A percentile compares a stretch with the other conserved stretches of the same genome.
These are phyloP conservation scores for Peronosclerospora sorghi DNA, from an alignment of 352 stramenopile genomes.

Conservation along the genomic window DNA sequence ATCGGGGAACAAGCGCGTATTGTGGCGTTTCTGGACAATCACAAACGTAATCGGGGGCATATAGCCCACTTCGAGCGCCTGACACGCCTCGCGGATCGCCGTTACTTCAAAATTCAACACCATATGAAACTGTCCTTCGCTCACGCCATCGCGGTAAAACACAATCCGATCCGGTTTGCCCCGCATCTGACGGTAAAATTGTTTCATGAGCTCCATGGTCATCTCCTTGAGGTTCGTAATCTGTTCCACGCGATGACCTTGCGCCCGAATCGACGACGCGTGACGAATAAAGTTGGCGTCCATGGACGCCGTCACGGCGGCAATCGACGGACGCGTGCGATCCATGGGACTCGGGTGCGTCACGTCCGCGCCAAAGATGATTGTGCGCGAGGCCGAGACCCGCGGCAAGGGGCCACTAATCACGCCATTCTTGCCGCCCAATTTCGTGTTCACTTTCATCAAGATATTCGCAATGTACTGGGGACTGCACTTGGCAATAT, in stretches of 20 bases:
- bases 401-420: constrained; percentile 33
- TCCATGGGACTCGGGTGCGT: constrained; percentile 51
- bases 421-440: constrained; percentile 55
- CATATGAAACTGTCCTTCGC: constrained; percentile 71
- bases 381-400: constrained; percentile 38
- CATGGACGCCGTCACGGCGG: constrained; percentile 67
- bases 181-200: constrained; percentile 60
- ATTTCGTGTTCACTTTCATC: constrained; percentile 73
- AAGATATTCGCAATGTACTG: constrained; percentile 63
- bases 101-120: constrained; percentile 70
- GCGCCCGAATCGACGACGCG: constrained; percentile 28
- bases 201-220: constrained; percentile 44
- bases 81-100: constrained; percentile 62
- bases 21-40: constrained; percentile 81
- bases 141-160: constrained; percentile 87
- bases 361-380: constrained; percentile 74
- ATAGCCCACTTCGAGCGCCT: constrained; percentile 48
- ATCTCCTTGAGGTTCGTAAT: constrained; percentile 24
- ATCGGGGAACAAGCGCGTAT: constrained; percentile 61
- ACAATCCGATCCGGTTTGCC: constrained; percentile 71
- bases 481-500: constrained; percentile 28
- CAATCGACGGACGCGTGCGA: constrained; percentile 55
- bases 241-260: constrained; percentile 43
- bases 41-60: constrained; percentile 79
- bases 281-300: constrained; percentile 37